Percentiles rank a stretch among this genome's conserved stretches.
Conservation (phyloP, 129 eudicot species). For the Flaveria linearis region DNA sequence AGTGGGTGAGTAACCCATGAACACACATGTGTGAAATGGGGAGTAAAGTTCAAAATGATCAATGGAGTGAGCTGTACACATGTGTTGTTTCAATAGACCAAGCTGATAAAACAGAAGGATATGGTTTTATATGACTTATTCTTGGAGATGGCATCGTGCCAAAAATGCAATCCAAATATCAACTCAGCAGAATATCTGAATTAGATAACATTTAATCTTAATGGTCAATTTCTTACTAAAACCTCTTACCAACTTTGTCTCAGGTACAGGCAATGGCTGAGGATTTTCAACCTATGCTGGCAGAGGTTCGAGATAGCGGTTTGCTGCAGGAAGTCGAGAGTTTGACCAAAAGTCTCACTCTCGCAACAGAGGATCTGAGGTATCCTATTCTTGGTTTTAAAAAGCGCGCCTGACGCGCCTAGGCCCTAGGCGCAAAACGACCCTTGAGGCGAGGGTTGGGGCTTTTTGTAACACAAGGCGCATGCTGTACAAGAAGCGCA, state of each 20-base stretch:
- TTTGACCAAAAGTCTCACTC: slow-evolving; percentile 91
- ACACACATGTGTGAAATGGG: background rate
- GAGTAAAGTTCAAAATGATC: background rate
- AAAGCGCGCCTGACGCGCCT: no score
- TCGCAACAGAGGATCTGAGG: slow-evolving; percentile 84
- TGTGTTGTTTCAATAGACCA: background rate
- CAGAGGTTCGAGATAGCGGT: slow-evolving; percentile 85
- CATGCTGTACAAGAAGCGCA: no score
- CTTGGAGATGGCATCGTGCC: background rate
- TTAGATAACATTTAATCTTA: slow-evolving; percentile 23
- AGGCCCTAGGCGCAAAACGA: no score
- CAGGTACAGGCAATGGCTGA: slow-evolving; percentile 96
- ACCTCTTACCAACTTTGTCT: slow-evolving; percentile 28
- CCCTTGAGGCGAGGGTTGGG: no score
- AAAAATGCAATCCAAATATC: background rate
- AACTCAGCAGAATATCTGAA: background rate
- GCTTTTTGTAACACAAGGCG: no score
- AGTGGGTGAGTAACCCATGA: background rate
- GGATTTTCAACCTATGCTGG: slow-evolving; percentile 80
- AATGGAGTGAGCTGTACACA: background rate
- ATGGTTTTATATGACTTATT: background rate
- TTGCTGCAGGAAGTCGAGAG: slow-evolving; percentile 85
- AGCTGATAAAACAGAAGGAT: background rate
- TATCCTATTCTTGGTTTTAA: no score
- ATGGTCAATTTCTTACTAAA: background rate